Conservation (phyloP, 164 flowering plant genomes). For the Hamamelis virginiana region DNA sequence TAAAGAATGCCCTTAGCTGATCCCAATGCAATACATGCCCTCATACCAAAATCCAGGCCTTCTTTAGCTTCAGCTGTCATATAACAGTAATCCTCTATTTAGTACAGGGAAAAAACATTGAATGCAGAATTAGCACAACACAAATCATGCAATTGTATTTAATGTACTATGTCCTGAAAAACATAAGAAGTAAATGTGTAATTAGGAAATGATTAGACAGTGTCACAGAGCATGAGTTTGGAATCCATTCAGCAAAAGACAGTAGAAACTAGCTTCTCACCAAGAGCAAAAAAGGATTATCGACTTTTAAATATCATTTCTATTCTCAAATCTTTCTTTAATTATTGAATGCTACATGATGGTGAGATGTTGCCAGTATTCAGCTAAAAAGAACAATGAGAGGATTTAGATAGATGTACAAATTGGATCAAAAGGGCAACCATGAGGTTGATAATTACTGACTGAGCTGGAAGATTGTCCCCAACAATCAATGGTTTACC, state of each 20-base stretch:
- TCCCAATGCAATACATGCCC: slow-evolving; percentile 43
- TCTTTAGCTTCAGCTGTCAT: slow-evolving; percentile 29
- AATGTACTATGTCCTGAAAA: neutral
- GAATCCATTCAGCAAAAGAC: no score
- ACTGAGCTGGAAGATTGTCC: neutral
- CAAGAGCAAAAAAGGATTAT: no score
- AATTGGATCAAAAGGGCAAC: neutral
- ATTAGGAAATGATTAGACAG: no score
- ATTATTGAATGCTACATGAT: neutral
- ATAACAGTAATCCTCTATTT: slow-evolving; percentile 1
- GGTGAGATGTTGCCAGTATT: neutral
- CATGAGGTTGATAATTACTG: neutral
- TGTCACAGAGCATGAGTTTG: no score
- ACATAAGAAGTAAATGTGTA: neutral
- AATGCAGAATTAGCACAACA: neutral
- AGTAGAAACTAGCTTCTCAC: no score
- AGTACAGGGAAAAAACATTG: neutral
- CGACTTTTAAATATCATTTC: no score
- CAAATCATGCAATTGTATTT: neutral
- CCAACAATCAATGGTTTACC: neutral
- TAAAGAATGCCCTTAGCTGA: slow-evolving; percentile 64
- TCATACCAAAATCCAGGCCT: slow-evolving; percentile 28
- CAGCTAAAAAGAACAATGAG: neutral
- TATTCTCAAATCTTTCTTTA: no score
- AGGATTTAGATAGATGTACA: neutral